Conservation (phyloP, 1,139 yeast genomes). For the Kurtzmaniella quercitrusa region DNA sequence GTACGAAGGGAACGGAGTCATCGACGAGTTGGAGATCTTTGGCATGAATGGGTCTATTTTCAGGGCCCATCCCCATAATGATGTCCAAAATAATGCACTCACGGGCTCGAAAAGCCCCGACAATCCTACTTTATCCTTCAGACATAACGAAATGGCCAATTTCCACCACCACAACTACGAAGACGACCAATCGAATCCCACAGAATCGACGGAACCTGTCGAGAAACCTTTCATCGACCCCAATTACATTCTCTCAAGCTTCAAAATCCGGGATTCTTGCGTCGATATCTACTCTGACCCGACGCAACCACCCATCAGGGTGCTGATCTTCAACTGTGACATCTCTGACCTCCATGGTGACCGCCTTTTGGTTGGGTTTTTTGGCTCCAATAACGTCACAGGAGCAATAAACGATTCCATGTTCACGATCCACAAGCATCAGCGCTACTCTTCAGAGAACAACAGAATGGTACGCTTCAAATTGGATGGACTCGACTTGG, state of each 20-base stretch:
- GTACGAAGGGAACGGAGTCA: conserved; percentile 65
- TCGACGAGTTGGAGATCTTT: conserved; percentile 55
- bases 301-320: conserved; percentile 35
- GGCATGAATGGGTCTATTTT: conserved; percentile 56
- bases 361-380: conserved; percentile 57
- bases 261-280: conserved; percentile 53
- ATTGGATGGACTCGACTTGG: conserved; percentile 60
- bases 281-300: conserved; percentile 37
- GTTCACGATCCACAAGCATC: conserved; percentile 66
- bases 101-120: not conserved
- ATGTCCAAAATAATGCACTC: not conserved
- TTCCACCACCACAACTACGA: conserved; percentile 27
- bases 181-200: conserved; percentile 10
- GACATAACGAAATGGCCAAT: conserved; percentile 25
- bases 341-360: conserved; percentile 56
- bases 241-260: conserved; percentile 46
- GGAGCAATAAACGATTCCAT: conserved; percentile 72
- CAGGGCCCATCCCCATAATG: conserved; percentile 9
- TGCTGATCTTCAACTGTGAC: conserved; percentile 62
- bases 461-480: conserved; percentile 55
- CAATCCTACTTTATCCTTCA: conserved; percentile 9
- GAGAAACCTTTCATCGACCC: conserved; percentile 21
- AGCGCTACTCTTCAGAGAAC: conserved; percentile 28
- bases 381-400: conserved; percentile 64
- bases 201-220: conserved; percentile 7